Base-by-base conservation (phyloP, 1,139 yeast genomes). In the Geotrichum bryndzae region DNA sequence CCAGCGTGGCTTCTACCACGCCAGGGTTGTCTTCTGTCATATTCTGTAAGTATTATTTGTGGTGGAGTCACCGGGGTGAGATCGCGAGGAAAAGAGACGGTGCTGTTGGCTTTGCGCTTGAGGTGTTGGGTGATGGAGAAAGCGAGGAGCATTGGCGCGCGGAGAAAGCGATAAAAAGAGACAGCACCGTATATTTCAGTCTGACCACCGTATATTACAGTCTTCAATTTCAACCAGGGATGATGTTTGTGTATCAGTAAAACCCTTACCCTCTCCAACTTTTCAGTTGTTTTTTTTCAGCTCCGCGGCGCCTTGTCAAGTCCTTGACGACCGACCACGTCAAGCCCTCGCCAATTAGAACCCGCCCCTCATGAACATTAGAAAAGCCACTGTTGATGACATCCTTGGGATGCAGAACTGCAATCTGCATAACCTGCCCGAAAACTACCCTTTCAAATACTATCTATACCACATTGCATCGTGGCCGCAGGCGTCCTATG, bases 401-500 rank as follows among this genome's bases (percentile, higher is more conserved):
- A 82, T 91, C 63, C 95, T 90, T 76, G 96, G 96, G 38, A 92
- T 94, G 92, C 99, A 94, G 74, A 91, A 91, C 79, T 96, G 97
- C 66, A 94, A 94, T 73, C 79, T 94, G 73, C 90, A 88, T 68
- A 94, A 94, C 71, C 80, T 94, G 67, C 99, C 99, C 3, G 99
- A 94, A 74, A 94, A 94, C 76, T 94, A 94, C 73, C 88, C 88
- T 68, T 79, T 92, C 76, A 92, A 92, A 76, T 94, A 92, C 76
- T 94, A 92, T 75, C 83, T 95, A 82, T 94, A 94, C 74, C 99
- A 94, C 74, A 83, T 91, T 23, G 78, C 92, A 62, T 87, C 97
- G 53, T 94, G 99, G 99, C 99, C 99, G 1, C 97, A 94, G 74
- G 96, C 96, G 7, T 90, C 97, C 58, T 94, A 87, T 77, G 99